Evolutionary conservation across 148 eudicot species (phyloP).

Genomic region (Camellia sinensis): DNA sequence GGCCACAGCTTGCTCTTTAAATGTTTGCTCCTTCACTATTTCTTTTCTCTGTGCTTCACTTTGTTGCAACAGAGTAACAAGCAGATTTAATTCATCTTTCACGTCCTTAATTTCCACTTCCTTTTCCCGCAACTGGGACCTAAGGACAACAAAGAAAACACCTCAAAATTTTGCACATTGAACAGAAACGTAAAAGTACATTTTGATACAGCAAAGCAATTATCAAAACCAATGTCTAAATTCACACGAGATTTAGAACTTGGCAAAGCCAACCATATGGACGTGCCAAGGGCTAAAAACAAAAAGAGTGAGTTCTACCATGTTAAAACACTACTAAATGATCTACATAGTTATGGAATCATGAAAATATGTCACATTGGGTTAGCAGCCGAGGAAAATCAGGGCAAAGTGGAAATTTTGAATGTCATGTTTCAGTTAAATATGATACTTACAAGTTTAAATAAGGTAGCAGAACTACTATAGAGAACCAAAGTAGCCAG

Average conservation of each 20-base stretch:
- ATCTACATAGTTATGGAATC: no score
- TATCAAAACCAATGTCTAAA: not conserved
- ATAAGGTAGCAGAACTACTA: no score
- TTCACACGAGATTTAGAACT: not conserved
- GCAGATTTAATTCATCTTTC: slow-evolving; percentile 13
- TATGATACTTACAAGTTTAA: no score
- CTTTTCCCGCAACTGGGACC: slow-evolving; percentile 19
- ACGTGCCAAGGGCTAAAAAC: no score
- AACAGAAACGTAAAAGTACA: not conserved
- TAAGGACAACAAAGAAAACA: not conserved
- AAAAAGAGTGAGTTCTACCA: no score
- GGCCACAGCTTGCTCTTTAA: slow-evolving; percentile 21
- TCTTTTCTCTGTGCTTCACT: slow-evolving; percentile 22
- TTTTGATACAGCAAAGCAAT: not conserved
- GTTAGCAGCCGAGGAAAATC: no score
- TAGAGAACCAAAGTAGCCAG: no score
- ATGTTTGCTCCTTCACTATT: slow-evolving; percentile 19
- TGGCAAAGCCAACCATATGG: not conserved
- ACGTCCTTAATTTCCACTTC: slow-evolving; percentile 25
- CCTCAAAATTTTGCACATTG: not conserved
- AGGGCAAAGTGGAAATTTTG: no score
- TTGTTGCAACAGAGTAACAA: slow-evolving; percentile 12
- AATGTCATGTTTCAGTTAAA: no score
- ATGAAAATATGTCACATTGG: no score
- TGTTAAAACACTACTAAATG: no score